These are phyloP conservation scores for Basipetospora chlamydospora DNA, from an alignment of 2,329 filamentous ascomycete species.

Conservation along the genomic window DNA sequence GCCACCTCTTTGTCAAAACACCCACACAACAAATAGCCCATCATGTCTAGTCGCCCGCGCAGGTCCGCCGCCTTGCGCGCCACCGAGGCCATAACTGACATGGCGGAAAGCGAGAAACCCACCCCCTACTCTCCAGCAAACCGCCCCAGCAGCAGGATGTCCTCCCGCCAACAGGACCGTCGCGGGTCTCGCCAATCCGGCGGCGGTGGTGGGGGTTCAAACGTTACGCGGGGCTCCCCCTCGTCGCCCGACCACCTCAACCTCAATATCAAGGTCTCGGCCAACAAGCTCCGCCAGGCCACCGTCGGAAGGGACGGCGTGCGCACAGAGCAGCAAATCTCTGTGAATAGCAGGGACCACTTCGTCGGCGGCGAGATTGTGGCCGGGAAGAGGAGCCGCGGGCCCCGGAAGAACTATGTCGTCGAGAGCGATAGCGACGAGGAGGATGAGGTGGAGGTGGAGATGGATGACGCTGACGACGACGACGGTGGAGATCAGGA, in stretches of 20 bases:
- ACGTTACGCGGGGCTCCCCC: slow-evolving; percentile 27
- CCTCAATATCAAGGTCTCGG: slow-evolving; percentile 36
- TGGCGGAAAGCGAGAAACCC: slow-evolving; percentile 32
- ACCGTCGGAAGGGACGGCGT: slow-evolving; percentile 23
- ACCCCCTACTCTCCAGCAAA: slow-evolving; percentile 39
- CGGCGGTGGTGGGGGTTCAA: slow-evolving; percentile 5
- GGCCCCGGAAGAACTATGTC: slow-evolving; percentile 44
- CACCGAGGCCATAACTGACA: slow-evolving; percentile 26
- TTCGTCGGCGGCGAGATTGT: slow-evolving; percentile 32
- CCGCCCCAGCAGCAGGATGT: slow-evolving; percentile 21
- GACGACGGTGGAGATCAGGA: slow-evolving; percentile 25
- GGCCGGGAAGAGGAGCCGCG: slow-evolving; percentile 36
- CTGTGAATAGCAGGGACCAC: slow-evolving; percentile 16
- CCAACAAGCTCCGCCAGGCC: slow-evolving; percentile 36
- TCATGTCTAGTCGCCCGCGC: slow-evolving; percentile 33
- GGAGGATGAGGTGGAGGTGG: slow-evolving; percentile 25
- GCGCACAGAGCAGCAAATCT: slow-evolving; percentile 13
- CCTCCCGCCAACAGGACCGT: not conserved
- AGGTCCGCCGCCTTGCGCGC: slow-evolving; percentile 28
- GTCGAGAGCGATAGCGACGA: slow-evolving; percentile 40
- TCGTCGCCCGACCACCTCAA: slow-evolving; percentile 29
- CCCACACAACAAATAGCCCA: slow-evolving; percentile 6
- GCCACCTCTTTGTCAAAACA: not conserved
- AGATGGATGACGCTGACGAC: slow-evolving; percentile 23
- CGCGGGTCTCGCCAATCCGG: not conserved